Evolutionary conservation across 2,329 filamentous ascomycete genomes (phyloP), one percentile per base, ranked within the genome.

Genomic region (Pseudogymnoascus sp.): DNA sequence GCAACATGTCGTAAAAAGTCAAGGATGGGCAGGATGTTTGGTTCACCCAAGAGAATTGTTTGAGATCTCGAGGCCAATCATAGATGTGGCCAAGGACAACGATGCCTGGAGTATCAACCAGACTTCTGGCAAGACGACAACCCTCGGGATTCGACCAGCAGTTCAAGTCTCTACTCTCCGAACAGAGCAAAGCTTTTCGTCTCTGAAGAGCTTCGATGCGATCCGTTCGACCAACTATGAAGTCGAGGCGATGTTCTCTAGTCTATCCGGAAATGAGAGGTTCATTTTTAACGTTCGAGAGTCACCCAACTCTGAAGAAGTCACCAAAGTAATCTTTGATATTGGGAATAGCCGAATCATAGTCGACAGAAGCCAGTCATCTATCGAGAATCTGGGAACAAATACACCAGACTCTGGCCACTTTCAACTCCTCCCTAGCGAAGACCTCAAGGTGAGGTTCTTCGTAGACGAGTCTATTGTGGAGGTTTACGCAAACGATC

Each of bases 1-100:
- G 7, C 5, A 10, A 24, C 13, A 44, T 24, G 14, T 44, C 19
- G 40, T 44, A 11, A 62, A 38, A 35, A 59, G 64, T 21, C 68
- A 70, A 62, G 65, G 64, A 1, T 70, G 68, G 68, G 66, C 66
- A 11, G 68, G 68, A 14, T 67, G 64, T 35, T 38, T 69, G n/a
- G 40, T 62, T 2, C 65, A 67, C 38, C 66, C 67, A 7, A 64
- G 66, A 61, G 68, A 69, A 53, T 16, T 70, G 14, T 69, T 61
- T 47, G 61, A 68, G 53, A 65, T 69, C 14, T 64, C 64, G 6
- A 66, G 24, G 19, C 64, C 68, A 44, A 56, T 64, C 40, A 44
- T 14, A 11, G 53, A 37, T 11, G 40, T 14, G 16, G 19, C 24
- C 19, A 44, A 44, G 19, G 5, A n/a, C 3, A n/a, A 42, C 10